Base-by-base conservation (phyloP, 345 rosid species). In the Populus alba region DNA sequence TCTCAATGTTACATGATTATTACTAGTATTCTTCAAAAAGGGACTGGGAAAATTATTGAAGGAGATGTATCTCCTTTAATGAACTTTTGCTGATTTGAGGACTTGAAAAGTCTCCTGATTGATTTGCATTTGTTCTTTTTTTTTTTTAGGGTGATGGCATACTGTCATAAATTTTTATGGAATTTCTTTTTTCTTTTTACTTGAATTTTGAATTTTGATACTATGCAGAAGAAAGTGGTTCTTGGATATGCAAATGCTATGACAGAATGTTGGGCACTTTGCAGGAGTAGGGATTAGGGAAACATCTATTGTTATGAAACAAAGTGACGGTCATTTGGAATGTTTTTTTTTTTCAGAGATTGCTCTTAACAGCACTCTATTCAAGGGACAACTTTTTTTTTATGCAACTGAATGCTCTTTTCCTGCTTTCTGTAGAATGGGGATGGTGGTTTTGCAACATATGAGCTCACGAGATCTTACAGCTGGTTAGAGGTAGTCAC, bases 401-500 rank as follows among this genome's bases (percentile, higher is more conserved):
- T 25, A 59, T 59, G 9, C 13, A 59, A 59, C 63, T 59, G 63
- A 59, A n/a, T 9, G 63, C 29, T 59, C 29, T n/a, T 59, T 53
- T 57, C 15, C 29, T 1, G 29, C 15, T n/a, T 35, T 38, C 8
- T 66, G 70, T 89, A 95, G 98, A 95, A 95, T 83, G 86, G 72
- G 51, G 92, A 89, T 51, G 98, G 98, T 71, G 88, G 98, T 73
- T 86, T 88, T 10, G 97, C 97, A 39, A 93, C 98, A 39, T 95
- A 93, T 88, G 98, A 92, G 86, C 94, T 95, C 71, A 91, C 97
- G 70, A 90, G 97, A 86, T 95, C 98, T 65, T 93, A 93, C 80
- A 79, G 79, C 63, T 93, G 98, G 97, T 83, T 95, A 88, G 99
- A 93, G 99, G 97, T 93, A 88, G 78, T 61, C 20, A 37, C 47